Evolutionary conservation across 2,329 filamentous ascomycete genomes (phyloP), one percentile per base, ranked within the genome.

Genomic region (Nakataea oryzae): DNA sequence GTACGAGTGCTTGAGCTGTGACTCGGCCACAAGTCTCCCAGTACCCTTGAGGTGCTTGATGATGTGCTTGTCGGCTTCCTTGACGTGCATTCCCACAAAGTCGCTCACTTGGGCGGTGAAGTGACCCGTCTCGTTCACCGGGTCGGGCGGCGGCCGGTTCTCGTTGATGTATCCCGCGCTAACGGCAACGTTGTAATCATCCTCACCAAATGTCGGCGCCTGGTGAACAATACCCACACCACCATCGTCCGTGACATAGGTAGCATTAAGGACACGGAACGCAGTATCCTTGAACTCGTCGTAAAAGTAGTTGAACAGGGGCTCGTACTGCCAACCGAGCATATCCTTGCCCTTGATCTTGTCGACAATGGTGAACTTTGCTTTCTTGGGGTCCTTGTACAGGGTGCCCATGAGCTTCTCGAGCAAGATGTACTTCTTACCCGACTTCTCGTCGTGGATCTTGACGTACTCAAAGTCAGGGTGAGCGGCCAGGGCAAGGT

Each of bases 211-310:
- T 1, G 92, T 91, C 2, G 93, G 93, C 5, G 93, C 84, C 74
- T 97, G 92, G 74, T 97, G 93, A 57, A 97, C 93, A 65, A 97
- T 89, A 70, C 93, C 93, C 41, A 91, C 91, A 86, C 93, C 93
- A 70, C 91, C 92, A 64, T 95, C 92, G 32, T 89, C 86, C 29
- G 90, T 95, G 63, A 97, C 93, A 70, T 97, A 97, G 8, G 81
- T 86, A 50, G 89, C 93, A 67, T 90, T 92, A 66, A 96, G 72
- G 5, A 97, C 89, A 68, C 82, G 85, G 81, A 96, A 97, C 4
- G 86, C 91, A 64, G 85, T 74, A 62, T 96, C 90, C 75, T 93
- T 90, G 80, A 95, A 97, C 57, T 93, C 85, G 13, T 95, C 89
- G 68, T 89, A 89, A 74, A 95, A 93, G 76, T 96, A 97, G 71